Evolutionary conservation across 495 filamentous ascomycete genomes (phyloP).

Genomic region (Bombardia bombarda): DNA sequence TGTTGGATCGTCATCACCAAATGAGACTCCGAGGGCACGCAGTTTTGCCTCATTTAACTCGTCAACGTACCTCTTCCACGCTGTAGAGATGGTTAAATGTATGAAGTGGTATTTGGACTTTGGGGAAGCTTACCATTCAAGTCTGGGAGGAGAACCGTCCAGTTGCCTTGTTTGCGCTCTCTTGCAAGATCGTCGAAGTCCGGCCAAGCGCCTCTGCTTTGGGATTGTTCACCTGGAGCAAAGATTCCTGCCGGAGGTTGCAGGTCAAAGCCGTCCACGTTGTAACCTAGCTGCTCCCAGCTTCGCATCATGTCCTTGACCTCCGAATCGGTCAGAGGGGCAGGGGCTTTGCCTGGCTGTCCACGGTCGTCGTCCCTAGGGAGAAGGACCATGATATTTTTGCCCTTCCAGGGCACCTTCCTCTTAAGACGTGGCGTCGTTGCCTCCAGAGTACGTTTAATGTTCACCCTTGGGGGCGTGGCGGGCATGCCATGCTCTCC

Average conservation of each 20-base stretch:
- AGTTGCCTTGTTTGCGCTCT: slow-evolving; percentile 45
- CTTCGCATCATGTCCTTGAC: slow-evolving; percentile 56
- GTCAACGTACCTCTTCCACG: slow-evolving; percentile 79
- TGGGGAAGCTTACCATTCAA: slow-evolving; percentile 35
- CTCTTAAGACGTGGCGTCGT: slow-evolving; percentile 42
- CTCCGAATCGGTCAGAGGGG: slow-evolving; percentile 53
- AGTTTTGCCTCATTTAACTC: slow-evolving; percentile 82
- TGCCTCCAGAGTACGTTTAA: slow-evolving; percentile 15
- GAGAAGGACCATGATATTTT: slow-evolving; percentile 62
- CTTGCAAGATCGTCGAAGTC: slow-evolving; percentile 49
- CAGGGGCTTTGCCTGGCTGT: slow-evolving; percentile 46
- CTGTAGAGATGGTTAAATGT: slow-evolving; percentile 29
- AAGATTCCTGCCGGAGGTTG: slow-evolving; percentile 29
- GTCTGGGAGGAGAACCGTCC: slow-evolving; percentile 69
- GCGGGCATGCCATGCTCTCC: slow-evolving; percentile 33
- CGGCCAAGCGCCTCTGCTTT: slow-evolving; percentile 70
- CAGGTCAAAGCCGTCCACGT: slow-evolving; percentile 64
- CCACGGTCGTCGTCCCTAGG: slow-evolving; percentile 62
- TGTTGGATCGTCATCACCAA: slow-evolving; percentile 62
- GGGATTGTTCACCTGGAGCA: slow-evolving; percentile 33
- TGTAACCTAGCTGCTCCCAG: slow-evolving; percentile 72
- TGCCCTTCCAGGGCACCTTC: slow-evolving; percentile 61
- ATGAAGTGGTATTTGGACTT: background rate
- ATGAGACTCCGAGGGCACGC: slow-evolving; percentile 75
- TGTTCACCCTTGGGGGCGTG: slow-evolving; percentile 24